Conservation (phyloP, 495 filamentous ascomycete genomes). For the Talaromyces thailandensis region DNA sequence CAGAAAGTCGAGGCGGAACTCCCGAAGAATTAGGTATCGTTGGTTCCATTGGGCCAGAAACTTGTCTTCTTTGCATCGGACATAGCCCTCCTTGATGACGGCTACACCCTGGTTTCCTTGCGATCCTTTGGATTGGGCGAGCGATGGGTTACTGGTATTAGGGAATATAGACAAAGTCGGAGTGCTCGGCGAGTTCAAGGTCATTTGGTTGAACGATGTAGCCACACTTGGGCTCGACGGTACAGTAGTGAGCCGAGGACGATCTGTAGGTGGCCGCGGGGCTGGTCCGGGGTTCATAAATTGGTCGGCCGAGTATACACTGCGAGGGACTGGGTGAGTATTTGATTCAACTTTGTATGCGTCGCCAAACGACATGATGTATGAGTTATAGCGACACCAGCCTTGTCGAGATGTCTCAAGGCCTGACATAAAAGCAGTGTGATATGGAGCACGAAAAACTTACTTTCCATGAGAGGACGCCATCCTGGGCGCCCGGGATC, state of each 20-base stretch:
- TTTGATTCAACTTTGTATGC: background rate
- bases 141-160: slow-evolving; percentile 56
- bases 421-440: background rate
- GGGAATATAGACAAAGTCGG: slow-evolving; percentile 46
- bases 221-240: slow-evolving; percentile 60
- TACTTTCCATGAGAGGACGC: slow-evolving; percentile 35
- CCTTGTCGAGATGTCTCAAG: background rate
- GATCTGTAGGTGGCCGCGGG: slow-evolving; percentile 78
- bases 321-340: slow-evolving; percentile 14
- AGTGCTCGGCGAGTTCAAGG: slow-evolving; percentile 58
- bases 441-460: slow-evolving; percentile 10
- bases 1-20: slow-evolving; percentile 81
- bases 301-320: slow-evolving; percentile 57
- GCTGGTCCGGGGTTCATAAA: slow-evolving; percentile 98
- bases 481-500: slow-evolving; percentile 5
- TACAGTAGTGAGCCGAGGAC: slow-evolving; percentile 63
- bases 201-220: slow-evolving; percentile 70
- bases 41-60: slow-evolving; percentile 85
- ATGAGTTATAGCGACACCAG: background rate
- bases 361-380: background rate
- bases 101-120: slow-evolving; percentile 53
- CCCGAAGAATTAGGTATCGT: slow-evolving; percentile 78
- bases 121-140: slow-evolving; percentile 51
- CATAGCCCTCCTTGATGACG: slow-evolving; percentile 82
- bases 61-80: slow-evolving; percentile 79